phyloP scores from a whole-genome alignment of 2,329 filamentous ascomycete species.

The Ophiostoma fasciatum region DNA sequence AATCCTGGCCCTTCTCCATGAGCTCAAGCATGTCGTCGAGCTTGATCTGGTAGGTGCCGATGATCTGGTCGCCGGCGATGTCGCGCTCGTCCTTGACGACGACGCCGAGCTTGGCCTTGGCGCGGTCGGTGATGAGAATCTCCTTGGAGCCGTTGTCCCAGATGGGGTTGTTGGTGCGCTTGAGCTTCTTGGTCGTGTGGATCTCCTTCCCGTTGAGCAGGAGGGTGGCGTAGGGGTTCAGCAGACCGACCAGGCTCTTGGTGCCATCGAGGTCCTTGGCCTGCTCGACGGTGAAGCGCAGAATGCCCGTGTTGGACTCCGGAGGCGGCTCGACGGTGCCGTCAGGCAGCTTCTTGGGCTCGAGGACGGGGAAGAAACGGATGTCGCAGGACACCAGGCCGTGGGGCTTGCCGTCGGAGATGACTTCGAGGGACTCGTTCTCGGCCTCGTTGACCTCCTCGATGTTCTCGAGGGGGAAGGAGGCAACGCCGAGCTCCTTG shows the following conservation, averaged over 20 bases:
- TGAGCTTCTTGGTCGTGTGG: conserved; percentile 79
- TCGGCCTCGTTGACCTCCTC: conserved; percentile 66
- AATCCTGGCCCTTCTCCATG: conserved; percentile 86
- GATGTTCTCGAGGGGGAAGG: conserved; percentile 70
- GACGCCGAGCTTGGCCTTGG: conserved; percentile 76
- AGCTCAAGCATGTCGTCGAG: conserved; percentile 84
- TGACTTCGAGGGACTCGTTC: conserved; percentile 71
- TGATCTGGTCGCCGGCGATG: conserved; percentile 61
- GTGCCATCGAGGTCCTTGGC: conserved; percentile 88
- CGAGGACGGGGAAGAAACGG: conserved; percentile 88
- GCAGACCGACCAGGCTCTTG: conserved; percentile 79
- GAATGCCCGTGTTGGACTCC: conserved; percentile 85
- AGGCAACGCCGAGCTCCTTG: conserved; percentile 80
- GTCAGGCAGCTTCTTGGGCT: conserved; percentile 54
- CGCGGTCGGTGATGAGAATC: conserved; percentile 85
- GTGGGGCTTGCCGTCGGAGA: conserved; percentile 68
- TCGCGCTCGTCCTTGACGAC: conserved; percentile 95
- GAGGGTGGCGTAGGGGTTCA: conserved; percentile 82
- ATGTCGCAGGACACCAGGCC: conserved; percentile 71
- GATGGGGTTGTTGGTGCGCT: conserved; percentile 94
- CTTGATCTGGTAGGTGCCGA: conserved; percentile 91
- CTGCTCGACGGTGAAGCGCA: conserved; percentile 85
- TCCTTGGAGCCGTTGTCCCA: conserved; percentile 91
- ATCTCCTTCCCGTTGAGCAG: conserved; percentile 87
- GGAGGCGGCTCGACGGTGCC: conserved; percentile 69